phyloP scores from a whole-genome alignment of 257 asterid species.

The Euphrasia confusa region DNA sequence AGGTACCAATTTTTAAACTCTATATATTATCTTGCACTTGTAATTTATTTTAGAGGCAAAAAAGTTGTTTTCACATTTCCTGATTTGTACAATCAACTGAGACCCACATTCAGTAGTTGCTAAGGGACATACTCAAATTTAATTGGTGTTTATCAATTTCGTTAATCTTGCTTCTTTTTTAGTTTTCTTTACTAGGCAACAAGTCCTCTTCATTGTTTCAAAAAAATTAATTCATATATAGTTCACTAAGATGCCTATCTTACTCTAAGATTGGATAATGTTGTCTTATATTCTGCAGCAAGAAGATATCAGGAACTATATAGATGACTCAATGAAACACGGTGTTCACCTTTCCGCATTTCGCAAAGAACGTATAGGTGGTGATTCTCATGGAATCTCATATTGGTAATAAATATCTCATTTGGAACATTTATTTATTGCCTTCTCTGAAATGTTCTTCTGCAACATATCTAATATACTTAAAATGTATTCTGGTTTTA shows the following conservation, averaged over 20 bases:
- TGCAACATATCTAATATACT: slow-evolving; percentile 15
- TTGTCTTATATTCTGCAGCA: slow-evolving; percentile 63
- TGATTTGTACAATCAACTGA: slow-evolving; percentile 17
- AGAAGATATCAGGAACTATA: slow-evolving; percentile 83
- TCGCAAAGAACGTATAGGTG: slow-evolving; percentile 88
- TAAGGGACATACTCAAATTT: background rate
- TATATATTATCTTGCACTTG: slow-evolving; percentile 17
- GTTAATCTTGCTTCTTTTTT: background rate
- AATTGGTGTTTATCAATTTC: background rate
- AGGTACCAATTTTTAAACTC: slow-evolving; percentile 47
- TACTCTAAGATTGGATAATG: slow-evolving; percentile 22
- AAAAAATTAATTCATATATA: background rate
- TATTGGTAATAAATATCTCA: slow-evolving; percentile 61
- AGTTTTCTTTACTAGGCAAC: background rate
- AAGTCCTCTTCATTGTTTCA: background rate
- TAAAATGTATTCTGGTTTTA: slow-evolving; percentile 15
- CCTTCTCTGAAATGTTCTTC: background rate
- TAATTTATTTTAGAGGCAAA: slow-evolving; percentile 13
- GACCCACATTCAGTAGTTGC: background rate
- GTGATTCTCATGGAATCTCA: slow-evolving; percentile 88
- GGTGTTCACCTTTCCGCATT: slow-evolving; percentile 68
- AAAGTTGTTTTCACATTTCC: slow-evolving; percentile 2
- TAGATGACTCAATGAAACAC: slow-evolving; percentile 72
- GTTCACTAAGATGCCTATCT: background rate
- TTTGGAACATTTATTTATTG: background rate